These are phyloP conservation scores for Penicillium arizonense DNA, from an alignment of 495 filamentous ascomycete species.

Conservation along the genomic window DNA sequence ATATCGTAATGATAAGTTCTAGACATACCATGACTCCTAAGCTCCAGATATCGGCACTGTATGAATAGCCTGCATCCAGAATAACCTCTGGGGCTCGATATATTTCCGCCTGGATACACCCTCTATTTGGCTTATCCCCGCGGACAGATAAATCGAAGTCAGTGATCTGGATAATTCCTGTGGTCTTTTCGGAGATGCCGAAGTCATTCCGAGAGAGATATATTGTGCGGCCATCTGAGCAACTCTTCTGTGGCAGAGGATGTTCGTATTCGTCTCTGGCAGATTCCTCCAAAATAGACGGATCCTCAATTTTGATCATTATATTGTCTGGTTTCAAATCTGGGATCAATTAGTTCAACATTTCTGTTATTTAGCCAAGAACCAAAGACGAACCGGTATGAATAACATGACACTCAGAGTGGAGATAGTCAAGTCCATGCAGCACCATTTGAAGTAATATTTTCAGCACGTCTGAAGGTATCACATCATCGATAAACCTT, in stretches of 20 bases:
- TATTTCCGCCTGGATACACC: conserved; percentile 30
- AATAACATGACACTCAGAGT: conserved; percentile 83
- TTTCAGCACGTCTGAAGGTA: conserved; percentile 75
- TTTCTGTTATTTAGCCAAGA: background rate
- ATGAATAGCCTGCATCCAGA: conserved; percentile 34
- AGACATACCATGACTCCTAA: conserved; percentile 34
- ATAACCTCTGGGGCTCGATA: conserved; percentile 46
- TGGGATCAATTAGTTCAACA: background rate
- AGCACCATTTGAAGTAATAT: conserved; percentile 81
- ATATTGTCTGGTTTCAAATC: conserved; percentile 18
- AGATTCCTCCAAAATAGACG: conserved; percentile 12
- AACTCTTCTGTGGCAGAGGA: conserved; percentile 17
- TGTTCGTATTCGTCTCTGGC: conserved; percentile 22
- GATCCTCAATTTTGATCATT: conserved; percentile 19
- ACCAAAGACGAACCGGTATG: conserved; percentile 68
- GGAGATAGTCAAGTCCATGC: conserved; percentile 81
- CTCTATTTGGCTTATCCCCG: conserved; percentile 22
- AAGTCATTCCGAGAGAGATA: conserved; percentile 20
- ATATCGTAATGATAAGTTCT: background rate
- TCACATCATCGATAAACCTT: too few relatives aligned
- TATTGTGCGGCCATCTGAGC: conserved; percentile 13
- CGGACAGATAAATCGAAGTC: conserved; percentile 23
- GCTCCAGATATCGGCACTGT: conserved; percentile 46
- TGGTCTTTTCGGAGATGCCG: conserved; percentile 5
- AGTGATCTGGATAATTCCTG: conserved; percentile 13